These are phyloP conservation scores for Agarophyton chilense DNA, from an alignment of 23 red algal species.

Conservation along the genomic window DNA sequence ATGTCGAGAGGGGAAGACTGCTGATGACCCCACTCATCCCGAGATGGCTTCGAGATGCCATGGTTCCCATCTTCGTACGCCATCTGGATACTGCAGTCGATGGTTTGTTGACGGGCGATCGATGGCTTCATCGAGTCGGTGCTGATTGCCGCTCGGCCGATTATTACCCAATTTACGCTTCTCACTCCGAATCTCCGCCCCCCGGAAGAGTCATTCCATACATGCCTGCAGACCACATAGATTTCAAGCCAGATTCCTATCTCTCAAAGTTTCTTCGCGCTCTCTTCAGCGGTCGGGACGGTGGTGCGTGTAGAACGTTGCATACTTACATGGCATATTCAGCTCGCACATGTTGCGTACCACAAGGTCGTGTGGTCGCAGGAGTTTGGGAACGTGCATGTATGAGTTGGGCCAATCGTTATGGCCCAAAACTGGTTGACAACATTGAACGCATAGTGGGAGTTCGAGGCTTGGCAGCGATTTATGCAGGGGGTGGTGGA, in stretches of 20 bases:
- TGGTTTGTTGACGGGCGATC: slow-evolving; percentile 15
- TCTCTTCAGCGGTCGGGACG: slow-evolving; percentile 11
- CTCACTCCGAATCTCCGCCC: slow-evolving; percentile 1
- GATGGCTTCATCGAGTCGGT: slow-evolving; percentile 6
- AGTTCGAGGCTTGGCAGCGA: slow-evolving; percentile 3
- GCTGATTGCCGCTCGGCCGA: slow-evolving; percentile 13
- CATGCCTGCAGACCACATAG: not conserved
- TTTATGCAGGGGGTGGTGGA: slow-evolving; percentile 17
- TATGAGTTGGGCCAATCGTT: slow-evolving; percentile 6
- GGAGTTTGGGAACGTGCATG: not conserved
- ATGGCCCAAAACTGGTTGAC: not conserved
- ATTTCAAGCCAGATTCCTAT: slow-evolving; percentile 9
- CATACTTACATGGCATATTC: not conserved
- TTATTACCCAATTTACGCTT: not conserved
- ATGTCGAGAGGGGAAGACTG: slow-evolving; percentile 6
- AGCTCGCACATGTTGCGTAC: slow-evolving; percentile 4
- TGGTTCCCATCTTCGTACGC: not conserved
- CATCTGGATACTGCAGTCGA: not conserved
- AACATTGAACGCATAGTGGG: not conserved
- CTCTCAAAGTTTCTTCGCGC: slow-evolving; percentile 18
- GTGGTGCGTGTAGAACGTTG: not conserved
- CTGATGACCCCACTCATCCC: slow-evolving; percentile 17
- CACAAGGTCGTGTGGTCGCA: not conserved
- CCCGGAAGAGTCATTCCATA: not conserved
- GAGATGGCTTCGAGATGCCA: slow-evolving; percentile 16